A percentile compares a stretch with the other conserved stretches of the same genome.
Evolutionary conservation across 768 basidiomycete genomes (phyloP).

Genomic region (Dendrothele bispora): DNA sequence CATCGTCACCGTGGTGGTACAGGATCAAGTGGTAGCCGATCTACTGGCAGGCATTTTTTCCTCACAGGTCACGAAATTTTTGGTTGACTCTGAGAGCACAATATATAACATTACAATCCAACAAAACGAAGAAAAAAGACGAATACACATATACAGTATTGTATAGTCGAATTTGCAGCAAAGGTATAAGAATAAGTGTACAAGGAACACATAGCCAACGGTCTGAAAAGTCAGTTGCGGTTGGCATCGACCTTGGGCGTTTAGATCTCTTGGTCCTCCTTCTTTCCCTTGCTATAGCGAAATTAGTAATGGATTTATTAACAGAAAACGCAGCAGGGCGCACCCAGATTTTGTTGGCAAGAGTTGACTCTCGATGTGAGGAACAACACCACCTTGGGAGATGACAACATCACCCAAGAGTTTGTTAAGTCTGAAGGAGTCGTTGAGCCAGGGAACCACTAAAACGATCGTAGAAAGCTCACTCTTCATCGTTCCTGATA

Average conservation of each 20-base stretch:
- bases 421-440: conserved; percentile 25
- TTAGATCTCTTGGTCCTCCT: conserved; percentile 3
- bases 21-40: no score
- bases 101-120: no score
- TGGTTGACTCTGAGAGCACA: no score
- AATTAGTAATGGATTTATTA: no score
- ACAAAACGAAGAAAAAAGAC: neutral
- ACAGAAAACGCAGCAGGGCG: neutral
- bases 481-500: conserved; percentile 73
- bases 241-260: no score
- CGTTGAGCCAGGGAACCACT: neutral
- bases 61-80: no score
- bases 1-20: no score
- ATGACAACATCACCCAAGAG: conserved; percentile 68
- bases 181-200: neutral
- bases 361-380: conserved; percentile 41
- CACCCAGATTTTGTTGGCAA: conserved; percentile 18
- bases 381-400: conserved; percentile 68
- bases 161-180: conserved; percentile 1
- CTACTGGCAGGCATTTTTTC: no score
- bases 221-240: no score
- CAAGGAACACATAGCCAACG: neutral
- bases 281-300: conserved; percentile 5
- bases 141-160: conserved; percentile 4
- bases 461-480: conserved; percentile 14